Base-by-base conservation (phyloP, 1,139 yeast species). In the Candida pseudocylindracea region DNA sequence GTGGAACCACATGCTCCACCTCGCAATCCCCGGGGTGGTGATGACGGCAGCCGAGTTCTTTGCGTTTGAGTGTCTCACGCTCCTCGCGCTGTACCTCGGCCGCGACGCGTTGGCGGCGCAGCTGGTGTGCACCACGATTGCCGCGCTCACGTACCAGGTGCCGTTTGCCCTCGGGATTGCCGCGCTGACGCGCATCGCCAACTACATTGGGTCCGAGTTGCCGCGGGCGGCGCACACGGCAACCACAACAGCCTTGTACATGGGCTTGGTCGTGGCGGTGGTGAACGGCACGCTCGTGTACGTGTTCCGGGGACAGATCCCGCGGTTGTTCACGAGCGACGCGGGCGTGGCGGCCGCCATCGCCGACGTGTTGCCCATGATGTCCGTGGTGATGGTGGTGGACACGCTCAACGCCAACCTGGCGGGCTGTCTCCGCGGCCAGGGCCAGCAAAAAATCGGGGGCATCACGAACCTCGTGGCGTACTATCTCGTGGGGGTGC, bases 91-190 rank as follows among this genome's bases (percentile, higher is more conserved):
- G 2, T 66, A 65, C 41, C 47, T 67, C 36, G 73, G 73, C 4
- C 67, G 74, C 0, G 46, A 55, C 27, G 55, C 61, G 7, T 54
- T 67, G 38, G 74, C 74, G 7, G 69, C 73, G 1, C 74, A 67
- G 44, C 63, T 71, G 2, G 62, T 67, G 30, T 65, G 70, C 31
- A 54, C 71, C 10, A 66, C 72, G 1, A 58, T 65, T 57, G 72
- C 71, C 1, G 55, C 69, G 3, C 48, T 49, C 37, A 65, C 64
- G 7, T 61, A 60, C 39, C 67, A 60, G 40, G 58, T 67, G 25
- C 73, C 74, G 27, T 67, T 67, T 45, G 73, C 72, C 8, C 63
- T 67, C 33, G 69, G 72, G 4, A 67, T 67, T 42, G 73, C 73
- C 2, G 58, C 69, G 4, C 63, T 71, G 2, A 66, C 74, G 2